phyloP scores from a whole-genome alignment of 768 basidiomycete genomes.

The Lactarius indigo region DNA sequence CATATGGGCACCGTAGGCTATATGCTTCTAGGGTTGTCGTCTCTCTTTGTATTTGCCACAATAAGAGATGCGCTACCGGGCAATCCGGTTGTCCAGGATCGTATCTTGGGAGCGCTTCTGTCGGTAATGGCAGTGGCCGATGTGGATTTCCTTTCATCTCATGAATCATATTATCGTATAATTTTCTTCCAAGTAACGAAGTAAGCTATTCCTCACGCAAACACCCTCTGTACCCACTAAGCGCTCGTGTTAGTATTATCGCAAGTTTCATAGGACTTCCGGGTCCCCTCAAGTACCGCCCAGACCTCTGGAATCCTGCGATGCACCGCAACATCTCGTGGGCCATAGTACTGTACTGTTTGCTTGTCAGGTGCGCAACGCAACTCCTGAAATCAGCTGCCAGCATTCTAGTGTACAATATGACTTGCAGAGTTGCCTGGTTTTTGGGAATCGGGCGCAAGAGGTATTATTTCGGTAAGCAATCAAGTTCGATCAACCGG shows the following conservation, averaged over 20 bases:
- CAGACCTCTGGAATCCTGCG: conserved; percentile 61
- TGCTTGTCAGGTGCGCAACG: conserved; percentile 48
- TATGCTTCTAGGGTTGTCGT: conserved; percentile 58
- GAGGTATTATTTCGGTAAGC: conserved; percentile 33
- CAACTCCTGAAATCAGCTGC: neutral
- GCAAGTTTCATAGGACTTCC: conserved; percentile 59
- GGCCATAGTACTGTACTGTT: conserved; percentile 52
- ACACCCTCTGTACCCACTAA: neutral
- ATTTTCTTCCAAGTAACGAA: conserved; percentile 48
- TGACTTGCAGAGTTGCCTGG: conserved; percentile 35
- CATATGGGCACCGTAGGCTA: conserved; percentile 43
- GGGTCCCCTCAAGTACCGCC: conserved; percentile 45
- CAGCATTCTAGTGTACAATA: neutral
- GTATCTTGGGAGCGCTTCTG: conserved; percentile 59
- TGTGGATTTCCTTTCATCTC: conserved; percentile 41
- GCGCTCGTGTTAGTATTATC: conserved; percentile 44
- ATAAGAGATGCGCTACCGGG: conserved; percentile 55
- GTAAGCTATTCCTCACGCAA: conserved; percentile 34
- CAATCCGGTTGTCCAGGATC: conserved; percentile 61
- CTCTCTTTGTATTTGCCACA: conserved; percentile 63
- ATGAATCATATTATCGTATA: conserved; percentile 5
- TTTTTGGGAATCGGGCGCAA: conserved; percentile 38
- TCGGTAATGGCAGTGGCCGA: conserved; percentile 65
- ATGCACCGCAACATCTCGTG: conserved; percentile 76
- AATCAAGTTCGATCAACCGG: neutral